These are phyloP conservation scores for Cyberlindnera nakhonratchasimensis DNA, from an alignment of 805 yeast species.

Conservation along the genomic window DNA sequence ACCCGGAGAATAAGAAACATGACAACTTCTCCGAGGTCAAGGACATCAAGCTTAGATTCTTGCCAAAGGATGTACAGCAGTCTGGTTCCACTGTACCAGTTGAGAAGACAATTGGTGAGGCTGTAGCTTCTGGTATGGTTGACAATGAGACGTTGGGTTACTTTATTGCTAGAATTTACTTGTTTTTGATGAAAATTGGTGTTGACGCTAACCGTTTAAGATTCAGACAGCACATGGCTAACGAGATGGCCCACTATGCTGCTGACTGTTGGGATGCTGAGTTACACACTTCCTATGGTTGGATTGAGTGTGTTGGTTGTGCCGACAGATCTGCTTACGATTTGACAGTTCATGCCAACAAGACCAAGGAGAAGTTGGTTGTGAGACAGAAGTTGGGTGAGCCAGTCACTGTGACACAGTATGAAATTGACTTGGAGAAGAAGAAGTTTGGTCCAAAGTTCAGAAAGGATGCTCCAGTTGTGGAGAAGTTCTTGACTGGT, in stretches of 20 bases:
- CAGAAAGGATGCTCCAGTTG: constrained; percentile 94
- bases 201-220: constrained; percentile 79
- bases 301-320: constrained; percentile 99
- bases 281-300: constrained; percentile 91
- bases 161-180: constrained; percentile 89
- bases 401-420: constrained; percentile 79
- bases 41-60: constrained; percentile 68
- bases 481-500: constrained; percentile 71
- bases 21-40: constrained; percentile 72
- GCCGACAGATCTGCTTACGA: constrained; percentile 99
- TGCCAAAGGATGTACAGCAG: constrained; percentile 86
- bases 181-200: constrained; percentile 84
- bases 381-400: constrained; percentile 87
- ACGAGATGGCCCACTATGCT: constrained; percentile 99
- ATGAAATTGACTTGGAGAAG: constrained; percentile 84
- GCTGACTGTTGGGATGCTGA: constrained; percentile 99
- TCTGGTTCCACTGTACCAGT: constrained; percentile 71
- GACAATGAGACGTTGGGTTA: constrained; percentile 97
- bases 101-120: constrained; percentile 78
- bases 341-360: constrained; percentile 89
- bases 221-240: constrained; percentile 97
- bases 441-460: constrained; percentile 97
- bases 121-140: constrained; percentile 81
- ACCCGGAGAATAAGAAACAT: constrained; percentile 84
- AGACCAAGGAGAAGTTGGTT: constrained; percentile 90